These are phyloP conservation scores for Quercus tomentella DNA, from an alignment of 331 rosid genomes.

Conservation along the genomic window DNA sequence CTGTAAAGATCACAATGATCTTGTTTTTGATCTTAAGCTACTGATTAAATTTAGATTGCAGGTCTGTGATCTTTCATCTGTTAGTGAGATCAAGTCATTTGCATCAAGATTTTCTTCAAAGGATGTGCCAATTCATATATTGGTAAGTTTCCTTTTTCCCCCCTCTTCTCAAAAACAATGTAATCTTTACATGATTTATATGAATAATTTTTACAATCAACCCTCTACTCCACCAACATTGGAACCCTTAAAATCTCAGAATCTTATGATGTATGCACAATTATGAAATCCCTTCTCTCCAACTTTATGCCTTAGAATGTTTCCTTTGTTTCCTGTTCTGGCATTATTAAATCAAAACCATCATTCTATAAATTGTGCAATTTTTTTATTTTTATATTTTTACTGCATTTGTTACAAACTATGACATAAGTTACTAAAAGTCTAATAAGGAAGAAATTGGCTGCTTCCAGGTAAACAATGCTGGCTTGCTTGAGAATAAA, in stretches of 20 bases:
- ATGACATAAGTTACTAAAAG: neutral
- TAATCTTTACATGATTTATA: neutral
- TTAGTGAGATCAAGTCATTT: slow-evolving; percentile 64
- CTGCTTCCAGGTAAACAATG: slow-evolving; percentile 72
- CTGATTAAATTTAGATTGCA: slow-evolving; percentile 36
- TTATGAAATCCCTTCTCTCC: neutral
- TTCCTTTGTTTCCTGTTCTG: neutral
- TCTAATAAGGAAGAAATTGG: slow-evolving; percentile 15
- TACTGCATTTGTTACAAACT: neutral
- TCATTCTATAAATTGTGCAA: neutral
- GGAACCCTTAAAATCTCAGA: neutral
- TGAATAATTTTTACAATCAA: neutral
- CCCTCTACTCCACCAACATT: neutral
- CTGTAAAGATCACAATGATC: neutral
- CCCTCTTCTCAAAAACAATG: neutral
- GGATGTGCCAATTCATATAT: slow-evolving; percentile 64
- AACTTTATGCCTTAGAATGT: neutral
- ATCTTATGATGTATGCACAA: neutral
- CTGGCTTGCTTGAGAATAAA: slow-evolving; percentile 66
- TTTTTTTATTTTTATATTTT: neutral
- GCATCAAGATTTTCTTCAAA: slow-evolving; percentile 57
- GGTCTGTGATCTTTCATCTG: slow-evolving; percentile 90
- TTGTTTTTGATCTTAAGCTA: slow-evolving; percentile 12
- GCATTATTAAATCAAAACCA: neutral
- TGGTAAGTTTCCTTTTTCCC: slow-evolving; percentile 44